Percentiles rank a stretch among this genome's conserved stretches.
These are phyloP conservation scores for Hordeum vulgare DNA, from an alignment of 176 grass and related monocot species.

Conservation along the genomic window DNA sequence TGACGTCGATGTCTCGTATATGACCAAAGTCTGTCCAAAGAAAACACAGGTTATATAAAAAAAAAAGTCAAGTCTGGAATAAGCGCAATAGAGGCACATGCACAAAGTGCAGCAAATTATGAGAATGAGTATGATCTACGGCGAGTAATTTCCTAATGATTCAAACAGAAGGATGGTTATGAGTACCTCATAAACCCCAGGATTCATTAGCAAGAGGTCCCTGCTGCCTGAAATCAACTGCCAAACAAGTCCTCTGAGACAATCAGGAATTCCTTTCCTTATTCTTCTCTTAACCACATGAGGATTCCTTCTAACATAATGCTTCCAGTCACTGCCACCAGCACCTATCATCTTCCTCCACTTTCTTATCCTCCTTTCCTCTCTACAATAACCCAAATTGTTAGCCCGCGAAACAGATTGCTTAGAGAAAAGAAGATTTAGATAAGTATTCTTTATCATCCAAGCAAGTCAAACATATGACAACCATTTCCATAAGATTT, in stretches of 20 bases:
- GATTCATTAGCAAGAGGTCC: slow-evolving; percentile 78
- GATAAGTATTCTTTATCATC: neutral
- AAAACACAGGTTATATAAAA: neutral
- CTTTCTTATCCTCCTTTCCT: slow-evolving; percentile 82
- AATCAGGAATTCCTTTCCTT: slow-evolving; percentile 96
- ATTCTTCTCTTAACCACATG: slow-evolving; percentile 90
- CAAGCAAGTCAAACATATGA: neutral
- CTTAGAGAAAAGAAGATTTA: neutral
- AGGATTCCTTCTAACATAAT: slow-evolving; percentile 84
- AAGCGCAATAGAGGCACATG: neutral
- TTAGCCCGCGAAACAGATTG: neutral
- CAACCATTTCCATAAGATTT: neutral
- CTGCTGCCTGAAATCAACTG: slow-evolving; percentile 95
- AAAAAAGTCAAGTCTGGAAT: neutral
- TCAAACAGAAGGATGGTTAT: neutral
- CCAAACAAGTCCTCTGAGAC: slow-evolving; percentile 95
- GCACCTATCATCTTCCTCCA: slow-evolving; percentile 99
- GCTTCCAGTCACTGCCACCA: slow-evolving; percentile 88
- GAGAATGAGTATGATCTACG: neutral
- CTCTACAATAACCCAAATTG: slow-evolving; percentile 28
- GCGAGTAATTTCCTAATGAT: neutral
- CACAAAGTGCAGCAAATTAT: neutral
- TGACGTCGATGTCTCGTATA: slow-evolving; percentile 91
- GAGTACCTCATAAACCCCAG: slow-evolving; percentile 92
- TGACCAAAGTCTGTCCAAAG: slow-evolving; percentile 69